Evolutionary conservation across 2,329 filamentous ascomycete genomes (phyloP).

Genomic region (Epichloe baconii): DNA sequence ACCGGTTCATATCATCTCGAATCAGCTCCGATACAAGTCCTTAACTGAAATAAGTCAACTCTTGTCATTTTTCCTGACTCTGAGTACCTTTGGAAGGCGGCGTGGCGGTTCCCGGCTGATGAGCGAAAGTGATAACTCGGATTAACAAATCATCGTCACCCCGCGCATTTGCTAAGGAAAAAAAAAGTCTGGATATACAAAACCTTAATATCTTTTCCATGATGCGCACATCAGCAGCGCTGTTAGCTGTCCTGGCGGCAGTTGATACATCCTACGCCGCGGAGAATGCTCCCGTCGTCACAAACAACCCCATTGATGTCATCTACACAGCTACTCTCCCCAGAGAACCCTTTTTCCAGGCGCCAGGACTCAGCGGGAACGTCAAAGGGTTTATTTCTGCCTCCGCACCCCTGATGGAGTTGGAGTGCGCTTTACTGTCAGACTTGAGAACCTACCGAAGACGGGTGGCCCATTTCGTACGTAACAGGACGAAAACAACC

Average conservation of each 20-base stretch:
- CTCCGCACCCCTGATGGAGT: constrained; percentile 33
- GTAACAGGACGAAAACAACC: constrained; percentile 13
- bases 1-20: too few relatives aligned
- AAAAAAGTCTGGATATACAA: background rate
- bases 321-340: constrained; percentile 45
- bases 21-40: too few relatives aligned
- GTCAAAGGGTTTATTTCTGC: constrained; percentile 41
- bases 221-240: background rate
- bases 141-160: too few relatives aligned
- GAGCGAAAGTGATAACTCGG: too few relatives aligned
- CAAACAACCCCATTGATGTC: constrained; percentile 39
- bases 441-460: constrained; percentile 45
- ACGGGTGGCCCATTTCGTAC: constrained; percentile 48
- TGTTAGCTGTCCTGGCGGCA: background rate
- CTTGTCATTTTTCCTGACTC: too few relatives aligned
- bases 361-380: constrained; percentile 24
- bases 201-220: background rate
- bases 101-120: too few relatives aligned
- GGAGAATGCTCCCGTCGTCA: constrained; percentile 35
- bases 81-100: too few relatives aligned
- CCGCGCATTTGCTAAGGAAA: too few relatives aligned
- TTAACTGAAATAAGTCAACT: too few relatives aligned
- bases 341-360: constrained; percentile 36
- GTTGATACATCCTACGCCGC: constrained; percentile 8
- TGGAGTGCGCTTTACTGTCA: constrained; percentile 42